Evolutionary conservation across 1,284 basidiomycete genomes (phyloP), one percentile per base, ranked within the genome.

Genomic region (Moesziomyces sp.): DNA sequence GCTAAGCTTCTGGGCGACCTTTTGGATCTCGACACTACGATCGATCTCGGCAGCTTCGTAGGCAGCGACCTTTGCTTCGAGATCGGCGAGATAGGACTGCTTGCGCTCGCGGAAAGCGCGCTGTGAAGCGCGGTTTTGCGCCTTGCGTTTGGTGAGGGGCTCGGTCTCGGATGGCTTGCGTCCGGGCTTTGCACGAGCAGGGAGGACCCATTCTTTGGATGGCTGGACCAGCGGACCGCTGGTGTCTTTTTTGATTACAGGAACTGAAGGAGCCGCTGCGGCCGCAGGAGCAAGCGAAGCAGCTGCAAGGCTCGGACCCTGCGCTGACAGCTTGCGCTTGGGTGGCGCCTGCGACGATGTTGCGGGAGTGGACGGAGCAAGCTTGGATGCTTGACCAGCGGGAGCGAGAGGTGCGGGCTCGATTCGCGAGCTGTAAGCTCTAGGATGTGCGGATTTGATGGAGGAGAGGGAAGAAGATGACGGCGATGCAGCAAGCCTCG

Each of bases 71-170:
- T 81, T 81, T 24, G 74, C 77, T 30, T 81, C 80, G 26, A 81
- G 59, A 5, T 74, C 65, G 11, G 75, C 57, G 40, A 81, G 64
- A 35, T 81, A 77, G 38, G 64, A 67, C 35, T 81, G 80, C 49
- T 77, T 78, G 38, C 78, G 66, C 48, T 81, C 80, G 44, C 80
- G 68, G 42, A 81, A 81, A 9, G 80, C 80, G 10, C 80, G 64
- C 47, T 81, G 80, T 24, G 75, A 77, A 13, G 80, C 80, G 7
- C 80, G 67, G 40, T 81, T 81, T 48, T 81, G 80, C 1, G 80
- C 78, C 57, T 83, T 82, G 46, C 82, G 81, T 52, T 84, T 84
- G 10, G 82, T 84, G 21, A 77, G 71, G 0, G 80, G 81, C 46
- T 81, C 79, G 4, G 74, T 70, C 43, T 76, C 78, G 24, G 76